Base-by-base conservation (phyloP, 164 flowering plant species). In the Saururus chinensis region DNA sequence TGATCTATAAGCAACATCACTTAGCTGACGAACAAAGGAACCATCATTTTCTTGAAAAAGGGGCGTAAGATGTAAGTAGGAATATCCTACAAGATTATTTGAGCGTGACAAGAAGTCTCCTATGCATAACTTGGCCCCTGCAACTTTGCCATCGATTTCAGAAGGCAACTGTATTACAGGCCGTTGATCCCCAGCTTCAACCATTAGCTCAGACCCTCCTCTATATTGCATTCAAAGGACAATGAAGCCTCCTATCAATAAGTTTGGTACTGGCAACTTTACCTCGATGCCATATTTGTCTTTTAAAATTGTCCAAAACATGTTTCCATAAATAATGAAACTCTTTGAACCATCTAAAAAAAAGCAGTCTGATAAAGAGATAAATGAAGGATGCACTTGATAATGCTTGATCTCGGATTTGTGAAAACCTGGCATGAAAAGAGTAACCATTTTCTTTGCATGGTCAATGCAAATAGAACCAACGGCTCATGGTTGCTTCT, bases 151-250 rank as follows among this genome's bases (percentile, higher is more conserved):
- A 76, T 89, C 96, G 72, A 92, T 75, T 64, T 69, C 63, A 11
- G 74, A 56, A 48, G 96, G 96, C 69, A 92, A 70, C 59, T 16
- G 68, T 60, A 92, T 82, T 21, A 84, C 92, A n/a, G 96, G 88
- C 65, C 98, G 80, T 66, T 92, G 96, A 72, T 92, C 98, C 40
- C 98, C 98, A 30, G 96, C 95, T 78, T 92, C 98, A 53, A 92
- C 85, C 80, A 92, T 62, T 72, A 92, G 68, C 79, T 92, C 96
- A 2, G 88, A 82, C 61, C 96, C 90, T 70, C 93, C 98, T 53
- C 98, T 75, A 66, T 80, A 92, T 96, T 92, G 95, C 85, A 85
- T 56, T 60, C 57, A 17, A 35, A 45, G 30, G 23, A 57, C 1
- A 57, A 4, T 11, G 8, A n/a, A 16, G 59, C 4, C 40, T 23